Evolutionary conservation across 306 rosid species (phyloP).

Genomic region (Citrullus mucosospermus): DNA sequence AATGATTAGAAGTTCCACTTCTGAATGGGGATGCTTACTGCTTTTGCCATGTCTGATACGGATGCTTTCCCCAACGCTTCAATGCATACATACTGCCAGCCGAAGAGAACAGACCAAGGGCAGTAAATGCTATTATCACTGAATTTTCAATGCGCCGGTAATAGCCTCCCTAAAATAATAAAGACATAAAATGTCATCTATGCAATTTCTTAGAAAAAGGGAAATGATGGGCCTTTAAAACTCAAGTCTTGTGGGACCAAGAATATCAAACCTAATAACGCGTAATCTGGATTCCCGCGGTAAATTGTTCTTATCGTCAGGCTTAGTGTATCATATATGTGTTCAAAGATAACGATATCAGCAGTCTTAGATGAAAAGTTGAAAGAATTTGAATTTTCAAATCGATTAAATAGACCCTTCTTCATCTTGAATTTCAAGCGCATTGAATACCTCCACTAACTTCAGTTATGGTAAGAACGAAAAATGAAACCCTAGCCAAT

Average conservation of each 20-base stretch:
- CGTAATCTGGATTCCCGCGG: background rate
- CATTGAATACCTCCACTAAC: background rate
- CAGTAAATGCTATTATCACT: constrained; percentile 45
- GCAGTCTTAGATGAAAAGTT: background rate
- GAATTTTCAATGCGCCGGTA: constrained; percentile 51
- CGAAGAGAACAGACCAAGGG: constrained; percentile 52
- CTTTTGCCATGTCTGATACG: constrained; percentile 67
- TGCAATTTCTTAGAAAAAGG: background rate
- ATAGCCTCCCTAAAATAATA: constrained; percentile 50
- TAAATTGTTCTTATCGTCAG: background rate
- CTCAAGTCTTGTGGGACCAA: background rate
- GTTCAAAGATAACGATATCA: background rate
- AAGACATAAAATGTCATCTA: background rate
- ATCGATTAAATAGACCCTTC: background rate
- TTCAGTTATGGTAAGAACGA: background rate
- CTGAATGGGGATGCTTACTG: constrained; percentile 6
- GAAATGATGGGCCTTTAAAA: background rate
- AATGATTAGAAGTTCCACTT: background rate
- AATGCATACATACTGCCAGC: constrained; percentile 69
- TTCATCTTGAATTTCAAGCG: background rate
- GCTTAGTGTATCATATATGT: background rate
- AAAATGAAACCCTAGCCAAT: background rate
- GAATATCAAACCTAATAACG: background rate
- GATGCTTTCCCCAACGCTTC: constrained; percentile 84
- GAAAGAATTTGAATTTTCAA: background rate